These are phyloP conservation scores for Taphrina communis DNA, from an alignment of 1,139 yeast genomes.

Conservation along the genomic window DNA sequence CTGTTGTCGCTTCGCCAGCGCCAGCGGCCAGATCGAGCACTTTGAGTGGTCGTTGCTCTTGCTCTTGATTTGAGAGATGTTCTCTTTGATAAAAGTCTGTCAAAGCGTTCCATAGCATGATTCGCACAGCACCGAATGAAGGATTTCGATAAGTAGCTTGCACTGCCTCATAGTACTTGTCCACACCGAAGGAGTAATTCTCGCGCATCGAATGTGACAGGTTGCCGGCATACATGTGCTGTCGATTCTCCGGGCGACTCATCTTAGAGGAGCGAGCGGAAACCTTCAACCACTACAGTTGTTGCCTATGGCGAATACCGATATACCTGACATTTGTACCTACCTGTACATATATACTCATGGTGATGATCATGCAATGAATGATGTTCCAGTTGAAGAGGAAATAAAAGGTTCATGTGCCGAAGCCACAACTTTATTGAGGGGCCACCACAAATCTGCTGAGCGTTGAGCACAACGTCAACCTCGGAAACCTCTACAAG, in stretches of 20 bases:
- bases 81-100: conserved; percentile 31
- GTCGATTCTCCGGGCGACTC: conserved; percentile 39
- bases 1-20: conserved; percentile 41
- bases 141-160: conserved; percentile 37
- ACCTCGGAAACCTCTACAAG: background rate
- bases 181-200: conserved; percentile 42
- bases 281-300: no score
- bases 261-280: background rate
- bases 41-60: conserved; percentile 19
- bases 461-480: background rate
- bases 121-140: conserved; percentile 37
- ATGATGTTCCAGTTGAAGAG: background rate
- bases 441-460: conserved; percentile 2
- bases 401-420: background rate
- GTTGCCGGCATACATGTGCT: conserved; percentile 40
- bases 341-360: no score
- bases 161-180: conserved; percentile 41
- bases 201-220: conserved; percentile 41
- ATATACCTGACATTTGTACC: no score
- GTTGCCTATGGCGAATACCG: no score
- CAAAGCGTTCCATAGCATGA: conserved; percentile 40
- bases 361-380: no score
- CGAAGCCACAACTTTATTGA: conserved; percentile 20
- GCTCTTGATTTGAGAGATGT: background rate
- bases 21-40: conserved; percentile 42